Conservation (phyloP, 495 filamentous ascomycete genomes). For the Hyaloscypha variabilis region DNA sequence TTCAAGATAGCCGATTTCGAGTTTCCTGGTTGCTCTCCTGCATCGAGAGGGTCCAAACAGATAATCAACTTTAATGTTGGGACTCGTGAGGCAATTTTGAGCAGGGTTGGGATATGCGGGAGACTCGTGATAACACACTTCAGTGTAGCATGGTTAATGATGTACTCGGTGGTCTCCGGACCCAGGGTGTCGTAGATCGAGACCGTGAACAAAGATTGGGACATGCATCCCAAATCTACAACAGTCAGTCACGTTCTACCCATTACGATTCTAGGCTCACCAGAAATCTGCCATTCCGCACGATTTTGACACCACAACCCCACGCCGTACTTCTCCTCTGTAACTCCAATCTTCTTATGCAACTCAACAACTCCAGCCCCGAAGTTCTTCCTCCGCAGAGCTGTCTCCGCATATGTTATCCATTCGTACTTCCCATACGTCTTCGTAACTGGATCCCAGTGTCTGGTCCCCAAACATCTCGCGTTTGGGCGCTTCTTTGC, state of each 20-base stretch:
- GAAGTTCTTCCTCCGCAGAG: conserved; percentile 78
- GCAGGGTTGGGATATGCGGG: conserved; percentile 80
- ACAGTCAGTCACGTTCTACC: conserved; percentile 13
- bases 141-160: conserved; percentile 86
- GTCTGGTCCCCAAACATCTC: conserved; percentile 78
- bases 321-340: conserved; percentile 73
- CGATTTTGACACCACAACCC: conserved; percentile 96
- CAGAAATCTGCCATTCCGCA: conserved; percentile 95
- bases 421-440: conserved; percentile 80
- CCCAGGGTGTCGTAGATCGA: conserved; percentile 97
- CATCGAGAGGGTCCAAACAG: conserved; percentile 82
- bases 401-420: conserved; percentile 81
- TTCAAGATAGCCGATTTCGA: conserved; percentile 80
- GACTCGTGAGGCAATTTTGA: conserved; percentile 78
- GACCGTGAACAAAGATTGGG: conserved; percentile 86
- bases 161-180: conserved; percentile 87
- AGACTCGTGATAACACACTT: conserved; percentile 77
- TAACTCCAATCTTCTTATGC: conserved; percentile 69
- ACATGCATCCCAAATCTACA: conserved; percentile 84
- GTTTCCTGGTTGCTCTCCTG: conserved; percentile 73
- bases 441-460: conserved; percentile 76
- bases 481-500: conserved; percentile 57
- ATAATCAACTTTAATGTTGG: conserved; percentile 88
- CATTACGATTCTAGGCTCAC: conserved; percentile 43
- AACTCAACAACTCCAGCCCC: conserved; percentile 86